phyloP scores from a whole-genome alignment of 257 asterid genomes.

The Anisodus tanguticus region DNA sequence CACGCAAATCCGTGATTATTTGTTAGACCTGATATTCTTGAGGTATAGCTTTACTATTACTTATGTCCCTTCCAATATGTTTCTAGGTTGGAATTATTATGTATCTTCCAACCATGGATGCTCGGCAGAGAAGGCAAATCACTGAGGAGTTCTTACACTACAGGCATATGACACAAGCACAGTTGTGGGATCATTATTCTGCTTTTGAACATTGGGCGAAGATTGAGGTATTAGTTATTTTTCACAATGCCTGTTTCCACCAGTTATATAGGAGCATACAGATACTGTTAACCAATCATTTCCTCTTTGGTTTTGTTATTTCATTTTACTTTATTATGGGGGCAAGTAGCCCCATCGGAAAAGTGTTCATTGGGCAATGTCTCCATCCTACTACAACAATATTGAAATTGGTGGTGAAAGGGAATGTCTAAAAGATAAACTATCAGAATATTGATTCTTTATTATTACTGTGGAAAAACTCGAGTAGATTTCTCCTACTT shows the following conservation, averaged over 20 bases:
- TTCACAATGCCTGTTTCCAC: background rate
- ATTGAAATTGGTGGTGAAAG: conserved; percentile 1
- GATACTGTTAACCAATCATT: background rate
- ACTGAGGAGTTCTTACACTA: conserved; percentile 93
- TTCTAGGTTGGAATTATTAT: conserved; percentile 92
- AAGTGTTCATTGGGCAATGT: background rate
- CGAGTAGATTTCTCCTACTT: background rate
- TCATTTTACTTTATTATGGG: background rate
- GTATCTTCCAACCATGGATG: conserved; percentile 94
- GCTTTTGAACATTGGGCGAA: conserved; percentile 99
- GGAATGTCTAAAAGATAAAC: background rate
- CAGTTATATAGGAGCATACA: background rate
- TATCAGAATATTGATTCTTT: background rate
- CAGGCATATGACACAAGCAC: conserved; percentile 64
- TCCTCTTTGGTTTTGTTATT: background rate
- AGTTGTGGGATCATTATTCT: conserved; percentile 77
- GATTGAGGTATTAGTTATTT: conserved; percentile 68
- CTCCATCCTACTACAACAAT: conserved; percentile 28
- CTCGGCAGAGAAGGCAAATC: conserved; percentile 81
- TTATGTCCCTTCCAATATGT: conserved; percentile 16
- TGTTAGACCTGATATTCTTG: conserved; percentile 16
- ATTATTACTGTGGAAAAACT: background rate
- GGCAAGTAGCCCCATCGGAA: background rate
- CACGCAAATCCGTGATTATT: background rate
- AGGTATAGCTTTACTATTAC: conserved; percentile 4